Conservation (phyloP, 176 grass and related monocot genomes). For the Puccinellia tenuiflora region DNA sequence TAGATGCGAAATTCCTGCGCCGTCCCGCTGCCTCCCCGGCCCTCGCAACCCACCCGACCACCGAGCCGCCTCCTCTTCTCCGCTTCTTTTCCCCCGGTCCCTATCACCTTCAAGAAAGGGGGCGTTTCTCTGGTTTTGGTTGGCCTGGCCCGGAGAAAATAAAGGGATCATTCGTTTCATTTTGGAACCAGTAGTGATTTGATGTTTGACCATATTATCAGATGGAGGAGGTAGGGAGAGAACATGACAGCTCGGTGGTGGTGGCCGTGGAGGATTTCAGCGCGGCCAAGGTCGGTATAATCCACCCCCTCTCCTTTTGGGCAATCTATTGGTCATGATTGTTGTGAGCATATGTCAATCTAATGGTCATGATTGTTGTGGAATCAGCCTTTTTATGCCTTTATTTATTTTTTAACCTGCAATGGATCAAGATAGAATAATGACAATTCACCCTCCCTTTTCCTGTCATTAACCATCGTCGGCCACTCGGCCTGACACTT, state of each 20-base stretch:
- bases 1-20: constrained; percentile 29
- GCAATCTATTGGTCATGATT: neutral
- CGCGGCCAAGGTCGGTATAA: constrained; percentile 4
- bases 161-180: neutral
- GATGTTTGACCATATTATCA: neutral
- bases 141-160: constrained; percentile 1
- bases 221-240: constrained; percentile 30
- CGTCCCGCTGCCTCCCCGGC: neutral
- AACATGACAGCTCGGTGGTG: neutral
- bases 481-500: neutral
- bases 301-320: neutral
- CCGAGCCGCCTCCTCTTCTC: neutral
- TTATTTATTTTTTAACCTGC: neutral
- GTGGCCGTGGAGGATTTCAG: constrained; percentile 8
- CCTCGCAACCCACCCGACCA: neutral
- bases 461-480: neutral
- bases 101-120: neutral
- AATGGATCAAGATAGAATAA: no score
- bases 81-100: neutral
- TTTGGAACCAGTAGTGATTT: neutral
- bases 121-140: neutral
- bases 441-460: neutral
- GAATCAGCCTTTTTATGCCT: neutral
- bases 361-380: neutral
- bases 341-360: neutral